Evolutionary conservation across 352 stramenopile genomes (phyloP).

Genomic region (Phytopythium ostracodes): DNA sequence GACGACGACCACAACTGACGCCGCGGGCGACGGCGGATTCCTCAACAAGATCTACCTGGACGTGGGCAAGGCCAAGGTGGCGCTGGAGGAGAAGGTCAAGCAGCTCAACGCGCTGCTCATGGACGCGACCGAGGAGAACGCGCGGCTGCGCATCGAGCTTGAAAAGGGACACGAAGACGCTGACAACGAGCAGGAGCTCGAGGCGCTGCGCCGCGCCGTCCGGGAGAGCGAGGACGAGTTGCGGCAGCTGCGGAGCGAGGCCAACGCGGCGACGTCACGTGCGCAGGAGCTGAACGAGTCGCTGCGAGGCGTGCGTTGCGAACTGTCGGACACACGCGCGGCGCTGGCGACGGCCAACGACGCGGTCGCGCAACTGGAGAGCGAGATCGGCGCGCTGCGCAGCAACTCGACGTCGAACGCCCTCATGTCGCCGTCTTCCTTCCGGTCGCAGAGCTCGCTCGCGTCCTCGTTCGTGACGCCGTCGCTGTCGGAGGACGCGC

Average conservation of each 20-base stretch:
- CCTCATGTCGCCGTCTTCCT: slow-evolving; percentile 8
- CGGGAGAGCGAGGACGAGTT: neutral
- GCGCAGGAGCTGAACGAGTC: slow-evolving; percentile 9
- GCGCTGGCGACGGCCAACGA: slow-evolving; percentile 30
- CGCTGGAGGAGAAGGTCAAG: slow-evolving; percentile 66
- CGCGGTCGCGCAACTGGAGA: slow-evolving; percentile 31
- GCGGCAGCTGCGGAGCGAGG: slow-evolving; percentile 15
- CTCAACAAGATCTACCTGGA: slow-evolving; percentile 81
- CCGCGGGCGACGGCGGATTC: slow-evolving; percentile 30
- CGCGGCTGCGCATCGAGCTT: slow-evolving; percentile 32
- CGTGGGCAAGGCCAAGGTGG: slow-evolving; percentile 72
- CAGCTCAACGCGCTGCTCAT: slow-evolving; percentile 44
- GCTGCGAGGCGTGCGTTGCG: slow-evolving; percentile 14
- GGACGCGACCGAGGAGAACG: slow-evolving; percentile 47
- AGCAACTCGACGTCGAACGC: neutral
- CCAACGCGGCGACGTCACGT: slow-evolving; percentile 18
- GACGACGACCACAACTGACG: slow-evolving; percentile 10
- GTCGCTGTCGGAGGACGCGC: slow-evolving; percentile 19
- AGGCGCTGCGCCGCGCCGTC: slow-evolving; percentile 17
- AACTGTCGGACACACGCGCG: slow-evolving; percentile 21
- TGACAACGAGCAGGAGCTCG: slow-evolving; percentile 9
- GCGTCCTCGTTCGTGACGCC: slow-evolving; percentile 24
- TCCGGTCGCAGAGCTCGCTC: slow-evolving; percentile 4
- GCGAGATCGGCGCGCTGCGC: slow-evolving; percentile 29
- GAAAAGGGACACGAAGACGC: slow-evolving; percentile 4